phyloP scores from a whole-genome alignment of 495 filamentous ascomycete species.

The Astrocystis sublimbata region DNA sequence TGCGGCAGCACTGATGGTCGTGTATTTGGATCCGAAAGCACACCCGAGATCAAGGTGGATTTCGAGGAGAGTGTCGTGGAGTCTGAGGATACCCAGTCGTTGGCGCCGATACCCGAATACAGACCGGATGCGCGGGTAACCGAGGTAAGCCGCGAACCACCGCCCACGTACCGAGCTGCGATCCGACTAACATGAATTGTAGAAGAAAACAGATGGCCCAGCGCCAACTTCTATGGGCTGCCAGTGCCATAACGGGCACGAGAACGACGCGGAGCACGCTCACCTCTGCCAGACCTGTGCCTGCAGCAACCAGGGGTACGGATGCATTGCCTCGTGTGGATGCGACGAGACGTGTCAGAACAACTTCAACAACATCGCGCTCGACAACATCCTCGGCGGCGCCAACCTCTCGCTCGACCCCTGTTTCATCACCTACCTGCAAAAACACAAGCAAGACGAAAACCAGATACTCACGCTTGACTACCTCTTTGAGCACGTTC shows the following conservation, averaged over 20 bases:
- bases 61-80: slow-evolving; percentile 12
- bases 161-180: not conserved
- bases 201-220: slow-evolving; percentile 12
- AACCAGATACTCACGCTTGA: slow-evolving; percentile 16
- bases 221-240: not conserved
- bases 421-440: slow-evolving; percentile 15
- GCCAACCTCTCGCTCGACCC: not conserved
- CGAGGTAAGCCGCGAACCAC: slow-evolving; percentile 4
- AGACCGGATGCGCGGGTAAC: slow-evolving; percentile 16
- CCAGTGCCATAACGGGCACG: slow-evolving; percentile 6
- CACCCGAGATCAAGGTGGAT: slow-evolving; percentile 15
- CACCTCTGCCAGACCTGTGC: slow-evolving; percentile 17
- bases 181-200: not conserved
- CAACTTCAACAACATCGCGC: slow-evolving; percentile 15
- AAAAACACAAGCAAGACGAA: slow-evolving; percentile 5
- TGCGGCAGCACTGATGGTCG: slow-evolving; percentile 14
- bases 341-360: slow-evolving; percentile 21
- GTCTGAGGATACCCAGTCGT: slow-evolving; percentile 9
- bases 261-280: not conserved
- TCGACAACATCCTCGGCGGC: slow-evolving; percentile 16
- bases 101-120: slow-evolving; percentile 2
- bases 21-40: slow-evolving; percentile 14
- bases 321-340: slow-evolving; percentile 20
- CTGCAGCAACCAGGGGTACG: slow-evolving; percentile 18
- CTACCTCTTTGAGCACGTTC: slow-evolving; percentile 16